Conservation (phyloP, 208 protist genomes). For the Trypanosoma mega region DNA sequence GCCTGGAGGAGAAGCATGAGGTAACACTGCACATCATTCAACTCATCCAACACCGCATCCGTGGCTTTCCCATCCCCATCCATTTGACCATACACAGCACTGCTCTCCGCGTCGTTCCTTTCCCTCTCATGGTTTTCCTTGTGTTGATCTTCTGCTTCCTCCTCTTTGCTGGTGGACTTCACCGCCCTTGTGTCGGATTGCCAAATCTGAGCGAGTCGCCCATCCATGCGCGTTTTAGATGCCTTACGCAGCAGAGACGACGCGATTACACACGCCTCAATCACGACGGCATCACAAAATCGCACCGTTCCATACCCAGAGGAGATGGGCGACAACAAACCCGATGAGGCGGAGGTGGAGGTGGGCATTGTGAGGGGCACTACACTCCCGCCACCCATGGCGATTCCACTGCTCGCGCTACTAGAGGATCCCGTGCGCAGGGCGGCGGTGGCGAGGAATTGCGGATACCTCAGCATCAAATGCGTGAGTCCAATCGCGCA, state of each 20-base stretch:
- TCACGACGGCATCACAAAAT: conserved; percentile 22
- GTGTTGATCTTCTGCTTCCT: not conserved
- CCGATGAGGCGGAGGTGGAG: too few relatives aligned
- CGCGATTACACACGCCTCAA: conserved; percentile 18
- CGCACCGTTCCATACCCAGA: not conserved
- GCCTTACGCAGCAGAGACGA: not conserved
- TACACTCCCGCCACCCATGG: not conserved
- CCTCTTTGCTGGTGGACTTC: too few relatives aligned
- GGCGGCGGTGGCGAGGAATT: conserved; percentile 8
- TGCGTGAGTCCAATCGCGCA: conserved; percentile 26
- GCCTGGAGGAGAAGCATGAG: conserved; percentile 27
- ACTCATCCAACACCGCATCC: conserved; percentile 10
- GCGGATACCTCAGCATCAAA: conserved; percentile 28
- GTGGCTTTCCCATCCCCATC: not conserved
- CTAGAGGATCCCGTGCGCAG: not conserved
- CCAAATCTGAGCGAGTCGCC: conserved; percentile 6
- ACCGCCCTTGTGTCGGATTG: not conserved
- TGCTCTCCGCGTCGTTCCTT: not conserved
- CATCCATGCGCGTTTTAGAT: not conserved
- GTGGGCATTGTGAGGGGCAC: not conserved
- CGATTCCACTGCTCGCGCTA: too few relatives aligned
- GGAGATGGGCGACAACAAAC: too few relatives aligned
- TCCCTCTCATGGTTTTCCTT: not conserved
- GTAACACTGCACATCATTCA: conserved; percentile 29
- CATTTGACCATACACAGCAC: not conserved